A percentile compares a stretch with the other conserved stretches of the same genome.
These are phyloP conservation scores for Hypholoma fasciculare DNA, from an alignment of 768 basidiomycete species.

Conservation along the genomic window DNA sequence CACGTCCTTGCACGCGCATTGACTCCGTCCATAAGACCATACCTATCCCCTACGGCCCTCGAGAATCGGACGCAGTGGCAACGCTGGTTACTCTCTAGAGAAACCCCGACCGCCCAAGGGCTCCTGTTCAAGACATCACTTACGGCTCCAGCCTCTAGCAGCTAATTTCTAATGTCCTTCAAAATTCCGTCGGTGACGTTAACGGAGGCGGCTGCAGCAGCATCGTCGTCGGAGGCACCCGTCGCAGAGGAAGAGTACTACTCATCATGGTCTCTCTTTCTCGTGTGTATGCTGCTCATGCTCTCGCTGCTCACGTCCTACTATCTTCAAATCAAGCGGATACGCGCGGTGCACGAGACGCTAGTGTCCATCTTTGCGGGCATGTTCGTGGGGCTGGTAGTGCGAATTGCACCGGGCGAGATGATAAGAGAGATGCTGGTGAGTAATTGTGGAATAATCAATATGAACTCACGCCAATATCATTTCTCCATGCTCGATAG, in stretches of 20 bases:
- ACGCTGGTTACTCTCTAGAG: too few relatives aligned
- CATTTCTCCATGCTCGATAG: slow-evolving; percentile 36
- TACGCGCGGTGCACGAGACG: slow-evolving; percentile 95
- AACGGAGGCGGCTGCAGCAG: slow-evolving; percentile 27
- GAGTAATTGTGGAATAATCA: slow-evolving; percentile 32
- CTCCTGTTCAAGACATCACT: background rate
- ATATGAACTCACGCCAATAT: background rate
- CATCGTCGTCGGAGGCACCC: slow-evolving; percentile 31
- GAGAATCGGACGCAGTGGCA: too few relatives aligned
- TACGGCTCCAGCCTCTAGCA: background rate
- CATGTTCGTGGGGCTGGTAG: slow-evolving; percentile 92
- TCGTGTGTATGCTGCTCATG: slow-evolving; percentile 89
- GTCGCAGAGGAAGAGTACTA: slow-evolving; percentile 81
- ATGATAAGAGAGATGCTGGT: slow-evolving; percentile 98
- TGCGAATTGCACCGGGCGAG: slow-evolving; percentile 87
- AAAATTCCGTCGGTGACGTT: slow-evolving; percentile 20
- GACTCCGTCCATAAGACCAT: too few relatives aligned
- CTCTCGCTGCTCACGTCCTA: slow-evolving; percentile 96
- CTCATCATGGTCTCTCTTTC: slow-evolving; percentile 92
- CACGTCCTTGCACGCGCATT: too few relatives aligned
- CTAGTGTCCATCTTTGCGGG: slow-evolving; percentile 94
- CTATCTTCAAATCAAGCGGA: slow-evolving; percentile 95
- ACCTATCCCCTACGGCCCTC: too few relatives aligned
- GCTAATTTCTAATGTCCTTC: slow-evolving; percentile 2
- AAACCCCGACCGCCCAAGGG: too few relatives aligned